A percentile compares a stretch with the other conserved stretches of the same genome.
Evolutionary conservation across 495 filamentous ascomycete species (phyloP).

Genomic region (Coniosporium apollinis): DNA sequence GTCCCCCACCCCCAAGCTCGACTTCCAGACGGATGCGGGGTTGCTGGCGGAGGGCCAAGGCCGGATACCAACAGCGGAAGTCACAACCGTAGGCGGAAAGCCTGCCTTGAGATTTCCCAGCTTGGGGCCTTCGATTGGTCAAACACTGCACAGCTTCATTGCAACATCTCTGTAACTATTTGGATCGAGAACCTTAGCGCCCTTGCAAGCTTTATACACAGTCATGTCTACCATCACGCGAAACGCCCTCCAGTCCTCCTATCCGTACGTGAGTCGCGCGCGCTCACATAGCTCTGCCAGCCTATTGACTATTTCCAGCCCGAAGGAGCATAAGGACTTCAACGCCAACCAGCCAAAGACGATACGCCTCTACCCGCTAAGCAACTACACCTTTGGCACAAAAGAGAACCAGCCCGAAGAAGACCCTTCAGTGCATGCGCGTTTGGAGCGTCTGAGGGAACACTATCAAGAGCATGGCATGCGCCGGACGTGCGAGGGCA

Average conservation of each 20-base stretch:
- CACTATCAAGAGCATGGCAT: slow-evolving; percentile 88
- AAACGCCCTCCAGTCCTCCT: slow-evolving; percentile 16
- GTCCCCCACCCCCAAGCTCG: too few relatives aligned
- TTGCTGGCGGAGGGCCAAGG: too few relatives aligned
- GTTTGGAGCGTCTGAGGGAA: slow-evolving; percentile 81
- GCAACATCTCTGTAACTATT: too few relatives aligned
- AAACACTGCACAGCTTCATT: too few relatives aligned
- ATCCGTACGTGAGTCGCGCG: slow-evolving; percentile 9
- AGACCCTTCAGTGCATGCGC: slow-evolving; percentile 84
- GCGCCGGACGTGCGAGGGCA: slow-evolving; percentile 90
- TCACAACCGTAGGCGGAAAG: too few relatives aligned
- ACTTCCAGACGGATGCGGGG: too few relatives aligned
- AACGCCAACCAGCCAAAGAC: slow-evolving; percentile 76
- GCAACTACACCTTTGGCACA: slow-evolving; percentile 96
- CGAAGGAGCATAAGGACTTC: slow-evolving; percentile 66
- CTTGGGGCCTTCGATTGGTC: too few relatives aligned
- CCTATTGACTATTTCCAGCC: slow-evolving; percentile 26
- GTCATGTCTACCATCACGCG: slow-evolving; percentile 24
- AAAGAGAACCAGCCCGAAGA: slow-evolving; percentile 98
- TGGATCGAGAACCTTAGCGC: too few relatives aligned
- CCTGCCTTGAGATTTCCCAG: too few relatives aligned
- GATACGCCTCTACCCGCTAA: slow-evolving; percentile 85
- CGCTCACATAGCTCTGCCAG: background rate
- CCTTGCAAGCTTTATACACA: too few relatives aligned
- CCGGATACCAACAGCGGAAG: too few relatives aligned